phyloP scores from a whole-genome alignment of 1,284 basidiomycete species.

The Trichosporon coremiiforme region DNA sequence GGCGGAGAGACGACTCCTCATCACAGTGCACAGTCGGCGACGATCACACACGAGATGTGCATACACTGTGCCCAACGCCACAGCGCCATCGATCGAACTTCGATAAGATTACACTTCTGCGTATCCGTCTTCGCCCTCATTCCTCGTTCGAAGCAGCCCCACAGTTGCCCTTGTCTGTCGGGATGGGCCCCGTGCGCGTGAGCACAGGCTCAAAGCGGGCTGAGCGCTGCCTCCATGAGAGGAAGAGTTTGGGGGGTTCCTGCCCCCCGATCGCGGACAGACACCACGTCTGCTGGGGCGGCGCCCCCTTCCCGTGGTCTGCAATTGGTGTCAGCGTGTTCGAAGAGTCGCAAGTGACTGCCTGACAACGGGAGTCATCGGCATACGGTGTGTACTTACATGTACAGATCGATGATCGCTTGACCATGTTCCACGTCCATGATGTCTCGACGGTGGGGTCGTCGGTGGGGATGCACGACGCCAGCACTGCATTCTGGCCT shows the following conservation, averaged over 20 bases:
- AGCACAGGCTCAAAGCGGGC: not conserved
- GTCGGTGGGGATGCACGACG: not conserved
- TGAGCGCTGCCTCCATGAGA: constrained; percentile 2
- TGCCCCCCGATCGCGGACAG: not conserved
- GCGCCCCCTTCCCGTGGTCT: not conserved
- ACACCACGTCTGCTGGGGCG: not conserved
- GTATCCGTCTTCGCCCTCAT: not conserved
- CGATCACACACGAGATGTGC: not conserved
- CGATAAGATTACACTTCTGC: not conserved
- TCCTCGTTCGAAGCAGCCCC: not conserved
- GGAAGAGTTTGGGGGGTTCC: not conserved
- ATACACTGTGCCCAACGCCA: not conserved
- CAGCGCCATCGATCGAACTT: not conserved
- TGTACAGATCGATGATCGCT: not conserved
- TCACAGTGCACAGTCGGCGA: not conserved
- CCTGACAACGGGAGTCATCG: no score
- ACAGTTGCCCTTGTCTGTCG: not conserved
- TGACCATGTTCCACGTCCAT: not conserved
- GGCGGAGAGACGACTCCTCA: not conserved
- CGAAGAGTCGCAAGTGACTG: no score
- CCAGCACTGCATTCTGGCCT: not conserved
- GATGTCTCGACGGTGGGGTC: not conserved
- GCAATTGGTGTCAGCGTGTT: not conserved
- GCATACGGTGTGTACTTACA: not conserved
- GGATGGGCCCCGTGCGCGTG: not conserved